Evolutionary conservation across 805 yeast species (phyloP).

Genomic region (Ogataea saltuana): DNA sequence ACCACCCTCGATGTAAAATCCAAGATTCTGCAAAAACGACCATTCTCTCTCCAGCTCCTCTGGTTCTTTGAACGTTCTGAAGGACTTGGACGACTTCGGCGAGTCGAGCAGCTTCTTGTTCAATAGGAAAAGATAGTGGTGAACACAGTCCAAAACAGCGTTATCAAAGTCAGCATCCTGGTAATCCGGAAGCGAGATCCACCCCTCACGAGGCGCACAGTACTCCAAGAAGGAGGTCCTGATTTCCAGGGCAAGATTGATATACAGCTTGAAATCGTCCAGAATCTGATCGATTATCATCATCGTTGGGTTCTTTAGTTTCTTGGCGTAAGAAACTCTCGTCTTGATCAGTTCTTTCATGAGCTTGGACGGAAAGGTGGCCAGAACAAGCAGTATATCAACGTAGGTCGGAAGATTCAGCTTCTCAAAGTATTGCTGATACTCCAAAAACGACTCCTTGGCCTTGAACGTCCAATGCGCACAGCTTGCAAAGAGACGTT

Average conservation of each 20-base stretch:
- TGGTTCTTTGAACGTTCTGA: conserved; percentile 86
- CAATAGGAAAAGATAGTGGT: conserved; percentile 66
- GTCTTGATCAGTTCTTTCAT: conserved; percentile 76
- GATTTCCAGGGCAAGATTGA: conserved; percentile 72
- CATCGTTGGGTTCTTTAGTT: conserved; percentile 81
- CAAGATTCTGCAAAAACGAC: conserved; percentile 73
- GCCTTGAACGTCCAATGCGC: conserved; percentile 85
- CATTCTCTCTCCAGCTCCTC: conserved; percentile 86
- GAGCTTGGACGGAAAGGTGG: conserved; percentile 75
- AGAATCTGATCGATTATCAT: conserved; percentile 95
- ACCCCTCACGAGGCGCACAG: conserved; percentile 59
- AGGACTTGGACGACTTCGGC: conserved; percentile 58
- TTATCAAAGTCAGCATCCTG: conserved; percentile 63
- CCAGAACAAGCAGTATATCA: conserved; percentile 61
- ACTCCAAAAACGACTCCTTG: conserved; percentile 65
- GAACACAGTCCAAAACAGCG: conserved; percentile 70
- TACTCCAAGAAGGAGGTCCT: conserved; percentile 66
- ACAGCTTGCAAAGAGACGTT: conserved; percentile 64
- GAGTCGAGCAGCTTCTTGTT: conserved; percentile 79
- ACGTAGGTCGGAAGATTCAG: conserved; percentile 75
- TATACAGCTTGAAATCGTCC: conserved; percentile 77
- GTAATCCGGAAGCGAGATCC: conserved; percentile 64
- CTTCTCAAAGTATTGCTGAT: conserved; percentile 60
- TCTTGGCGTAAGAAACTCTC: conserved; percentile 74
- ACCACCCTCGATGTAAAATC: conserved; percentile 77